phyloP scores from a whole-genome alignment of 495 filamentous ascomycete species.

The Aspergillus homomorphus region DNA sequence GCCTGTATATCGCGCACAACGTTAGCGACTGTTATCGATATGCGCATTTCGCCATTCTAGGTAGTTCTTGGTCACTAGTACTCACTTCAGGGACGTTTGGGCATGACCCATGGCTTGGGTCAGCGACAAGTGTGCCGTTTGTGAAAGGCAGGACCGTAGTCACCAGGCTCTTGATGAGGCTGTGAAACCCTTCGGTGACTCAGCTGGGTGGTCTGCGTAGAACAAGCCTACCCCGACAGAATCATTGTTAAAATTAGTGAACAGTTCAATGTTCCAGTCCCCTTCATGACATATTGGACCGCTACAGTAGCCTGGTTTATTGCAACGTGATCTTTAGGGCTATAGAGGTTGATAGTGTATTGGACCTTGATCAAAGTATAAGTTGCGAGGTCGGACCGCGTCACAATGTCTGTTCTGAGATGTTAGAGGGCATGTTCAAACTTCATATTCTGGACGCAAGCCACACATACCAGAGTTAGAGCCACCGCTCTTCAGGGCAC shows the following conservation, averaged over 20 bases:
- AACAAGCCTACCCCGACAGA: conserved; percentile 25
- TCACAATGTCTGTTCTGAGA: neutral
- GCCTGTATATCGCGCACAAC: conserved; percentile 1
- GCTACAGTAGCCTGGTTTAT: neutral
- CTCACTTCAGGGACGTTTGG: neutral
- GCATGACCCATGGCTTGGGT: conserved; percentile 9
- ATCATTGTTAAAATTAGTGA: conserved; percentile 20
- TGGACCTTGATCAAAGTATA: conserved; percentile 1
- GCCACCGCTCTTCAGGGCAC: conserved; percentile 28
- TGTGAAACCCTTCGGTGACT: conserved; percentile 20
- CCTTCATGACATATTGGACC: conserved; percentile 2
- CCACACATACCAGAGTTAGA: conserved; percentile 23
- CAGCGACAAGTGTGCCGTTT: conserved; percentile 13
- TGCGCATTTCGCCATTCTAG: neutral
- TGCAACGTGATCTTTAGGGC: neutral
- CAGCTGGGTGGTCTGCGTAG: conserved; percentile 20
- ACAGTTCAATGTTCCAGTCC: conserved; percentile 14
- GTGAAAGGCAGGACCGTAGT: conserved; percentile 11
- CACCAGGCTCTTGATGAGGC: conserved; percentile 16
- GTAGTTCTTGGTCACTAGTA: neutral
- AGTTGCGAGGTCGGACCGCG: neutral
- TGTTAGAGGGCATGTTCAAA: conserved; percentile 5
- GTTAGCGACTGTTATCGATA: neutral
- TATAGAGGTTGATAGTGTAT: conserved; percentile 6
- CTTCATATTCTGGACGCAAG: neutral